Base-by-base conservation (phyloP, 163 green algal species). In the Chlamydomonas reinhardtii region DNA sequence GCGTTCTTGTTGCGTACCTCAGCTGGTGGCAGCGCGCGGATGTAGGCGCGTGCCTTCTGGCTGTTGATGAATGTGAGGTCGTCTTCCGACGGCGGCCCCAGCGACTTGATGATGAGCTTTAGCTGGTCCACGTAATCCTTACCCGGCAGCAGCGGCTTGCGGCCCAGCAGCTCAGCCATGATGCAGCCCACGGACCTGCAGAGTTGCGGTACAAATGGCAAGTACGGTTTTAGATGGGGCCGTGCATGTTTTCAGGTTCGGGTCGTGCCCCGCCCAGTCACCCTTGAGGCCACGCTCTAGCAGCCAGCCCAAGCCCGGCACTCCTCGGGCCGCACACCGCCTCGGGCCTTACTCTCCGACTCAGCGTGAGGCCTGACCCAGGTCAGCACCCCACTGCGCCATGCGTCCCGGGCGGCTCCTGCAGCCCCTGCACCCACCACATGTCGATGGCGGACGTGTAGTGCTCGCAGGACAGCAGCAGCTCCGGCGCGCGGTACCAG, bases 51-150 rank as follows among this genome's bases (percentile, higher is more conserved):
- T 3, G 97, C 96, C 81, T 98, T 98, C 65, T 92, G 65, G 70
- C 90, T 95, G 59, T 90, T 94, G 88, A 99, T 97, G 92, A 99
- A 99, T 5, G 76, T 90, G 56, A 99, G 91, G 86, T 99, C 97
- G 19, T 96, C 92, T 29, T 99, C 96, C 9, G 83, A 90, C n/a
- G 98, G 98, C 22, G 94, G 94, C 25, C 98, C 98, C 71, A 99
- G 91, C 1, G 91, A 95, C 83, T 96, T 92, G 79, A 99, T 94
- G 88, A 99, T 99, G 6, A 99, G 93, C 88, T 97, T 97, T 35
- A 99, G 94, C 94, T 99, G 98, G 88, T 99, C 95, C 61, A 99
- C 95, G 90, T 99, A 99, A 91, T 99, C 97, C 91, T 97, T 98
- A 52, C 97, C 97, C 4, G 85, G 86, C 35, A 99, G 97, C 6